These are phyloP conservation scores for Mortierella sp. DNA, from an alignment of 371 early-diverging fungal species.

Conservation along the genomic window DNA sequence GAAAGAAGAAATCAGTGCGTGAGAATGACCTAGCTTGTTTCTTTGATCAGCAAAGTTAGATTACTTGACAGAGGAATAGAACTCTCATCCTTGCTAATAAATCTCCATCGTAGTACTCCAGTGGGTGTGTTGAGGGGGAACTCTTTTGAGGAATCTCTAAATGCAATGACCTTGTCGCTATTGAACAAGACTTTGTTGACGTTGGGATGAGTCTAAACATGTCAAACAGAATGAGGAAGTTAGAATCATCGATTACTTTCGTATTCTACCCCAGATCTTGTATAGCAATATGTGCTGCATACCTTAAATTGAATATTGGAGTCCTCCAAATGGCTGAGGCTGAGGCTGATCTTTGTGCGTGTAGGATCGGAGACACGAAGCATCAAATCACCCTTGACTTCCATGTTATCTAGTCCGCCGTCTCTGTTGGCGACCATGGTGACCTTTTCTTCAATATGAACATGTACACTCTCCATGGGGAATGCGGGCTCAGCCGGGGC, in stretches of 20 bases:
- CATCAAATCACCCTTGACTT: slow-evolving; percentile 92
- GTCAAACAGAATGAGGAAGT: neutral
- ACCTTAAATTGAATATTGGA: slow-evolving; percentile 76
- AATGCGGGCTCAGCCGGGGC: slow-evolving; percentile 29
- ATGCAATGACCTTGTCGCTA: slow-evolving; percentile 76
- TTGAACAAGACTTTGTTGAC: slow-evolving; percentile 93
- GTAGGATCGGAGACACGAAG: slow-evolving; percentile 81
- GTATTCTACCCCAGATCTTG: neutral
- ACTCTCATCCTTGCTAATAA: slow-evolving; percentile 82
- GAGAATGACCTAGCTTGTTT: neutral
- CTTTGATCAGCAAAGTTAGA: slow-evolving; percentile 13
- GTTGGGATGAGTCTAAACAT: slow-evolving; percentile 88
- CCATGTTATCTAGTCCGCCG: slow-evolving; percentile 92
- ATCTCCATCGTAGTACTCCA: slow-evolving; percentile 93
- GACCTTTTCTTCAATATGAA: slow-evolving; percentile 90
- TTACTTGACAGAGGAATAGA: slow-evolving; percentile 87
- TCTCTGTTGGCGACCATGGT: slow-evolving; percentile 85
- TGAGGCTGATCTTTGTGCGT: slow-evolving; percentile 69
- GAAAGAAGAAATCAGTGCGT: neutral
- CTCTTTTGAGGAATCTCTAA: slow-evolving; percentile 82
- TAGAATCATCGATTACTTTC: neutral
- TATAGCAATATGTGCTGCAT: neutral
- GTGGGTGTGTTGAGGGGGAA: slow-evolving; percentile 91
- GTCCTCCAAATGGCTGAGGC: slow-evolving; percentile 67
- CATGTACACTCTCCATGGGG: slow-evolving; percentile 79